phyloP scores from a whole-genome alignment of 257 asterid species.

The Voacanga thouarsii region DNA sequence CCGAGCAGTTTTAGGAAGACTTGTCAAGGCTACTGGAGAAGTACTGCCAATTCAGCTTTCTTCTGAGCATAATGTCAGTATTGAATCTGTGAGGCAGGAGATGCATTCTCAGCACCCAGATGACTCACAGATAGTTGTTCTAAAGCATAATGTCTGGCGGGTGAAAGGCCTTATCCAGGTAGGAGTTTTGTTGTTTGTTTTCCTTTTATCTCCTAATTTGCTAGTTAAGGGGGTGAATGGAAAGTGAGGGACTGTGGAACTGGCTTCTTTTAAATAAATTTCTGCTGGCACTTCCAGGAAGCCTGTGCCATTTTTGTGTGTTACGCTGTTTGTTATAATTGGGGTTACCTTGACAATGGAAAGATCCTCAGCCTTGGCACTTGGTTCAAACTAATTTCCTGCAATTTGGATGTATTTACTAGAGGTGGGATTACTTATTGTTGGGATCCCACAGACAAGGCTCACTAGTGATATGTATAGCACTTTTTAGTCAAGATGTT shows the following conservation, averaged over 20 bases:
- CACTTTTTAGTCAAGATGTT: neutral
- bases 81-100: constrained; percentile 64
- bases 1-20: constrained; percentile 65
- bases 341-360: neutral
- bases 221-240: neutral
- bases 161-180: constrained; percentile 80
- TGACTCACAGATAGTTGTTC: constrained; percentile 64
- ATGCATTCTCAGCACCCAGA: constrained; percentile 57
- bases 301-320: neutral
- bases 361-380: neutral
- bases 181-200: neutral
- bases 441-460: neutral
- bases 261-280: neutral
- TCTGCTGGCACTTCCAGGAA: neutral
- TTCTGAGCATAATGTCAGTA: constrained; percentile 62
- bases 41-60: constrained; percentile 60
- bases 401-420: neutral
- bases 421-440: neutral
- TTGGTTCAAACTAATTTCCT: neutral
- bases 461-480: neutral
- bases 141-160: constrained; percentile 76
- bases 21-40: constrained; percentile 64
- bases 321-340: neutral
- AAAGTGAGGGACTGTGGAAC: neutral
- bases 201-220: neutral